A percentile compares a stretch with the other conserved stretches of the same genome.
Conservation (phyloP, 441 rosid genomes). For the Gossypium aridum region DNA sequence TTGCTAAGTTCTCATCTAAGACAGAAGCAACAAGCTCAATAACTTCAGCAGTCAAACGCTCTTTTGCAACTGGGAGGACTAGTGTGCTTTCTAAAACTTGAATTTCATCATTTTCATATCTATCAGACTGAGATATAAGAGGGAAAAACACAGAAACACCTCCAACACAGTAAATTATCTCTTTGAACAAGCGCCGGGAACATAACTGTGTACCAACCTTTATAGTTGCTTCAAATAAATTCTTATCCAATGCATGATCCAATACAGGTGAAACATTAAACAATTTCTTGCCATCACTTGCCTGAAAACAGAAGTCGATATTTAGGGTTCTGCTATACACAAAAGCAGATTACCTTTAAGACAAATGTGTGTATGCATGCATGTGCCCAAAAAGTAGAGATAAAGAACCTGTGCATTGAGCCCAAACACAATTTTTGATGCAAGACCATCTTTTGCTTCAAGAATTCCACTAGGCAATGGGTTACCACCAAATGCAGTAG, state of each 20-base stretch:
- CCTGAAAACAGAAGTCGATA: slow-evolving; percentile 51
- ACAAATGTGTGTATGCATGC: neutral
- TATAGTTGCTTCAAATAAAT: slow-evolving; percentile 74
- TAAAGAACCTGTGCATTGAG: slow-evolving; percentile 87
- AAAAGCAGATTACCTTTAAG: neutral
- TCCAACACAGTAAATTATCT: slow-evolving; percentile 96
- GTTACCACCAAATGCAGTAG: slow-evolving; percentile 47
- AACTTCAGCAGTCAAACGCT: slow-evolving; percentile 92
- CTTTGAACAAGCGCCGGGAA: slow-evolving; percentile 90
- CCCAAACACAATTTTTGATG: slow-evolving; percentile 88
- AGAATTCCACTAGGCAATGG: slow-evolving; percentile 76
- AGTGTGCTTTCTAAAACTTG: slow-evolving; percentile 43
- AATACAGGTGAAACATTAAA: slow-evolving; percentile 76
- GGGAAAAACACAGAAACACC: slow-evolving; percentile 98
- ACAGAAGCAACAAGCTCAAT: slow-evolving; percentile 95
- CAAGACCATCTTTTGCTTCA: slow-evolving; percentile 94
- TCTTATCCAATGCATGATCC: slow-evolving; percentile 62
- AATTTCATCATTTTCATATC: slow-evolving; percentile 61
- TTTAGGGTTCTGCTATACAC: slow-evolving; percentile 6
- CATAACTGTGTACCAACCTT: slow-evolving; percentile 88
- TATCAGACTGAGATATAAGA: slow-evolving; percentile 80
- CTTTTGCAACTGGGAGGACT: slow-evolving; percentile 62
- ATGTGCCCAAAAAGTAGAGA: neutral
- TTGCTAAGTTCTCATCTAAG: slow-evolving; percentile 88
- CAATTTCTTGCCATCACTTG: slow-evolving; percentile 81